Base-by-base conservation (phyloP, 768 basidiomycete genomes). In the Coprinopsis marcescibilis region DNA sequence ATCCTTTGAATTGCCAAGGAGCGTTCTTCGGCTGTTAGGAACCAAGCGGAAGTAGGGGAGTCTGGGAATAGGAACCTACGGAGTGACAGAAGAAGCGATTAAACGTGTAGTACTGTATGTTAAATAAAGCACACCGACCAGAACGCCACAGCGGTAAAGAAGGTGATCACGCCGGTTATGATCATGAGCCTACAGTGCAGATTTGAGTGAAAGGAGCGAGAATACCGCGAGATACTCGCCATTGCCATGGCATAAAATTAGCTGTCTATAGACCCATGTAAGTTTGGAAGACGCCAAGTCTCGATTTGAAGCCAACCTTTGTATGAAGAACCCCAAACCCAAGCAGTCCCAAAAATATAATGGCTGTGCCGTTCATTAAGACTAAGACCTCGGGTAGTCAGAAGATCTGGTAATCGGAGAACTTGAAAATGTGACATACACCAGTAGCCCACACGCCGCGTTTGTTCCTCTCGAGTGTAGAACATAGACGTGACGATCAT, bases 401-500 rank as follows among this genome's bases (percentile, higher is more conserved):
- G 19, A 29, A 26, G 25, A 43, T 24, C 21, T n/a, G 11, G 17
- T 11, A 37, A 11, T 11, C 13, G 14, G 45, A 23, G 4, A 11
- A 20, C 1, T 20, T 15, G 40, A 7, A 12, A 33, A 20, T 26
- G n/a, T 3, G 4, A 67, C 83, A 63, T 59, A 86, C 85, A 85
- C 83, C 83, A 87, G 56, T 84, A 86, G 2, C 85, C 85, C 15
- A 87, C 76, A 10, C 85, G 67, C 32, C 75, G 52, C 0, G 82
- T 86, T 55, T 85, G 82, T 53, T 88, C 85, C 5, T 61, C 77
- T 42, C 81, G 73, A 0, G 83, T 86, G 55, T 87, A 87, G 55
- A 87, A 88, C 85, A 87, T 86, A 23, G 80, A 77, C 30, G 70
- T 84, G 46, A 87, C 79, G 41, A 88, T 82, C 73, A 88, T 63